Conservation (phyloP, 257 asterid species). For the Solanum chilense region DNA sequence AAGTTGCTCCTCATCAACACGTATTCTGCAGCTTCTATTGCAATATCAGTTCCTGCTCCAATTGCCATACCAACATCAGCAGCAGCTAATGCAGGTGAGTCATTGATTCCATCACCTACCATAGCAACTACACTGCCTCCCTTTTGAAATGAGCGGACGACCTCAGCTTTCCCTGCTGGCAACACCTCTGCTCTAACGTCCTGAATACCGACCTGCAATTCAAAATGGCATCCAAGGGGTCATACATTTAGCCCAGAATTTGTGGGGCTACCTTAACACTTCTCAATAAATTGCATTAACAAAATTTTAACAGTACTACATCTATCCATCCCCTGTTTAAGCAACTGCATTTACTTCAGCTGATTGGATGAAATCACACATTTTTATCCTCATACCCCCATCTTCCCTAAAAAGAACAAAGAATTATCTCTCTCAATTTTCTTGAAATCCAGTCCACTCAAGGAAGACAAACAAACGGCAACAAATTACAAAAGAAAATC, state of each 20-base stretch:
- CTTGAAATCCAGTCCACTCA: not conserved
- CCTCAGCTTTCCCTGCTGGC: slow-evolving; percentile 99
- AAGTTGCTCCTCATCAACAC: slow-evolving; percentile 86
- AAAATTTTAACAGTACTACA: not conserved
- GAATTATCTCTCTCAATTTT: not conserved
- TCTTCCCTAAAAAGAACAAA: not conserved
- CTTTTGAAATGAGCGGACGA: slow-evolving; percentile 66
- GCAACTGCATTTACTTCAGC: not conserved
- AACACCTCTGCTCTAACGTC: slow-evolving; percentile 95
- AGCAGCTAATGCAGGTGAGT: slow-evolving; percentile 96
- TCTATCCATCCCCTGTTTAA: not conserved
- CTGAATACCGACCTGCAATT: slow-evolving; percentile 72
- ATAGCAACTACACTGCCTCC: slow-evolving; percentile 80
- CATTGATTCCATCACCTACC: slow-evolving; percentile 99
- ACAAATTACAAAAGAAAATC: not conserved
- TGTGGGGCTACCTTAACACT: not conserved
- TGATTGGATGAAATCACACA: not conserved
- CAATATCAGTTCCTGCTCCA: slow-evolving; percentile 98
- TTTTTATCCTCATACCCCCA: not conserved
- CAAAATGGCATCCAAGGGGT: not conserved
- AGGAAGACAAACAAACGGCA: not conserved
- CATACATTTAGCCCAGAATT: not conserved
- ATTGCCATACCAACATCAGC: slow-evolving; percentile 99
- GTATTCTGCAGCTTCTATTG: slow-evolving; percentile 95
- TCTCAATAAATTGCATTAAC: not conserved